Percentiles rank a stretch among this genome's conserved stretches.
These are phyloP conservation scores for Penicillium brasilianum DNA, from an alignment of 2,329 filamentous ascomycete species.

Conservation along the genomic window DNA sequence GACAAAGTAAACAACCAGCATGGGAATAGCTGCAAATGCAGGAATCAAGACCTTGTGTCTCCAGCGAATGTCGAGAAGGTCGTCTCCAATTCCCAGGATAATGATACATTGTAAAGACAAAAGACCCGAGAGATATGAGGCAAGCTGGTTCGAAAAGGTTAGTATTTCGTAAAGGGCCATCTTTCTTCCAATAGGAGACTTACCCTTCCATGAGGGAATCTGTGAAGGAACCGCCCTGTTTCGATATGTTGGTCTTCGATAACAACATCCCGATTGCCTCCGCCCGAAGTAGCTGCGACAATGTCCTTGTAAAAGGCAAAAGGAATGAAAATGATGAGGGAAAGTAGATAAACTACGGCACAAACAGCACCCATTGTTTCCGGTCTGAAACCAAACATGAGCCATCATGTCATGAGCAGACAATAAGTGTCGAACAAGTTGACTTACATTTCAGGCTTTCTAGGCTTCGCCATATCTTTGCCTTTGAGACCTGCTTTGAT, in stretches of 20 bases:
- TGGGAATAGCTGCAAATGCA: slow-evolving; percentile 87
- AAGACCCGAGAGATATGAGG: slow-evolving; percentile 91
- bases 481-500: slow-evolving; percentile 87
- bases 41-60: slow-evolving; percentile 98
- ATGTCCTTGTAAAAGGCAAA: slow-evolving; percentile 99
- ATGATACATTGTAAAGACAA: slow-evolving; percentile 90
- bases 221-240: slow-evolving; percentile 82
- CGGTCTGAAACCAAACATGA: slow-evolving; percentile 58
- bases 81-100: slow-evolving; percentile 90
- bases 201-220: slow-evolving; percentile 94
- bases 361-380: slow-evolving; percentile 96
- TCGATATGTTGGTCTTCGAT: slow-evolving; percentile 74
- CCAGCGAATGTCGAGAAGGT: slow-evolving; percentile 98
- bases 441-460: slow-evolving; percentile 73
- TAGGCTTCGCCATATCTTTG: slow-evolving; percentile 80
- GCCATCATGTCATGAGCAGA: slow-evolving; percentile 5
- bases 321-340: slow-evolving; percentile 89
- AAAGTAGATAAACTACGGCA: slow-evolving; percentile 87
- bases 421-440: slow-evolving; percentile 1
- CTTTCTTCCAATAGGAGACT: background rate
- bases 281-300: slow-evolving; percentile 89
- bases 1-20: slow-evolving; percentile 96
- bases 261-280: slow-evolving; percentile 87
- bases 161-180: background rate
- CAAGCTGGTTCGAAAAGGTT: slow-evolving; percentile 64